A percentile compares a stretch with the other conserved stretches of the same genome.
Evolutionary conservation across 371 early-diverging fungal genomes (phyloP).

Genomic region (Globomyces sp.): DNA sequence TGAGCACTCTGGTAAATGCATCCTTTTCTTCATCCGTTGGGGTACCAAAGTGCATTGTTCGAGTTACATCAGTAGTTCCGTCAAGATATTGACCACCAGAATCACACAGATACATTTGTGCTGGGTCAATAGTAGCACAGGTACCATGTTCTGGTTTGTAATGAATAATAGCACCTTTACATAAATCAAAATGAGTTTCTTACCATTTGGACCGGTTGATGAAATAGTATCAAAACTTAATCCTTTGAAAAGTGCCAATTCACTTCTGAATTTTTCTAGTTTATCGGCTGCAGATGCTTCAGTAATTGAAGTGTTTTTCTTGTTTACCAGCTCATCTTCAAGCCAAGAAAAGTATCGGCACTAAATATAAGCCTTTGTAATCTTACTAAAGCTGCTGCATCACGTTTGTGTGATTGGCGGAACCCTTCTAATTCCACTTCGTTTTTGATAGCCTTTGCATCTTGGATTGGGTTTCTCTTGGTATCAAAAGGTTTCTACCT

Average conservation of each 20-base stretch:
- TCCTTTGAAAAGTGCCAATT: constrained; percentile 74
- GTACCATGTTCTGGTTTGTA: constrained; percentile 86
- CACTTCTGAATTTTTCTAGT: constrained; percentile 69
- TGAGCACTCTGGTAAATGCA: constrained; percentile 95
- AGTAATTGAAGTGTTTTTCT: constrained; percentile 45
- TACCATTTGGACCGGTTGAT: constrained; percentile 86
- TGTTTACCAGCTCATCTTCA: constrained; percentile 74
- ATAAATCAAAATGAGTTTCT: no score
- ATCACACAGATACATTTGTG: constrained; percentile 92
- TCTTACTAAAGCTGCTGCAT: constrained; percentile 84
- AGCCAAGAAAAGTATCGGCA: constrained; percentile 93
- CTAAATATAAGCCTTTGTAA: constrained; percentile 14
- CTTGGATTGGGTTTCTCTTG: constrained; percentile 68
- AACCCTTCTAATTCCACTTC: constrained; percentile 90
- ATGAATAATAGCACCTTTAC: constrained; percentile 90
- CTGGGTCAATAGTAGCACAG: constrained; percentile 63
- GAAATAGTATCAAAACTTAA: constrained; percentile 98
- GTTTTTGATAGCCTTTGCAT: constrained; percentile 93
- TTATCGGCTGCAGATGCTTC: constrained; percentile 76
- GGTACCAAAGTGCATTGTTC: constrained; percentile 92
- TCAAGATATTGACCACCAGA: constrained; percentile 97
- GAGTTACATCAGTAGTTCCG: constrained; percentile 99
- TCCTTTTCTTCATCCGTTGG: constrained; percentile 86
- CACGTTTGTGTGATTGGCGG: constrained; percentile 88
- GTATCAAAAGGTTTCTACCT: constrained; percentile 21